Evolutionary conservation across 495 filamentous ascomycete species (phyloP).

Genomic region (Hypoxylon fragiforme): DNA sequence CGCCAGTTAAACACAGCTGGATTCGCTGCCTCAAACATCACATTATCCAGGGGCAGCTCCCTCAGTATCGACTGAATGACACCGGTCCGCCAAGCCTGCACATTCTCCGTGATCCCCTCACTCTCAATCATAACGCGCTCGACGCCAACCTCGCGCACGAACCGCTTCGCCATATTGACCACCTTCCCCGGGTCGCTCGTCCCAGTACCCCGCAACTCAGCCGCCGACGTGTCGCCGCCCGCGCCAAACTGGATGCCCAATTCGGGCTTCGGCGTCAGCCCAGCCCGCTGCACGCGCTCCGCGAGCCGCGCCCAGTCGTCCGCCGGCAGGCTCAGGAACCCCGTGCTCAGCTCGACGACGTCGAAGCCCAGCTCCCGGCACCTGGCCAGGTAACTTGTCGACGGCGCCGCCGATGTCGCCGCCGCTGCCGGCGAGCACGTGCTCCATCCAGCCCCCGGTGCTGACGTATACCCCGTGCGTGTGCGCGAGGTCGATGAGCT

Average conservation of each 20-base stretch:
- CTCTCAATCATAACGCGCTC: slow-evolving; percentile 65
- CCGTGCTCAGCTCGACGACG: slow-evolving; percentile 58
- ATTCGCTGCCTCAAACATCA: slow-evolving; percentile 67
- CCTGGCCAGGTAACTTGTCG: slow-evolving; percentile 54
- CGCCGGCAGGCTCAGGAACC: slow-evolving; percentile 58
- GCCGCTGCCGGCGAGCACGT: slow-evolving; percentile 51
- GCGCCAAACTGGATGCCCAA: slow-evolving; percentile 64
- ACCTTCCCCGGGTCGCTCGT: slow-evolving; percentile 58
- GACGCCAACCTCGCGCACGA: slow-evolving; percentile 55
- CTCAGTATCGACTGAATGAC: slow-evolving; percentile 59
- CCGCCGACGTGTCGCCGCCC: slow-evolving; percentile 58
- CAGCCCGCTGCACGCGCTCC: slow-evolving; percentile 55
- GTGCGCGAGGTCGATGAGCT: slow-evolving; percentile 58
- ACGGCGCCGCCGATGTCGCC: slow-evolving; percentile 49
- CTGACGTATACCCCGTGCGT: slow-evolving; percentile 58
- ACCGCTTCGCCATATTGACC: slow-evolving; percentile 53
- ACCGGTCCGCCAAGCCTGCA: slow-evolving; percentile 59
- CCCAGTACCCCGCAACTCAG: slow-evolving; percentile 53
- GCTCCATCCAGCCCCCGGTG: slow-evolving; percentile 62
- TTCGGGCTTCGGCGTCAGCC: slow-evolving; percentile 61
- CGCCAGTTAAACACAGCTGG: slow-evolving; percentile 63
- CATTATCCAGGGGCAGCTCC: slow-evolving; percentile 55
- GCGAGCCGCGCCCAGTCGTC: slow-evolving; percentile 62
- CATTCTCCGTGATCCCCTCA: slow-evolving; percentile 66
- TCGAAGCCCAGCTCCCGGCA: slow-evolving; percentile 61